Evolutionary conservation across 768 basidiomycete species (phyloP), one percentile per base, ranked within the genome.

Genomic region (Suillus brevipes): DNA sequence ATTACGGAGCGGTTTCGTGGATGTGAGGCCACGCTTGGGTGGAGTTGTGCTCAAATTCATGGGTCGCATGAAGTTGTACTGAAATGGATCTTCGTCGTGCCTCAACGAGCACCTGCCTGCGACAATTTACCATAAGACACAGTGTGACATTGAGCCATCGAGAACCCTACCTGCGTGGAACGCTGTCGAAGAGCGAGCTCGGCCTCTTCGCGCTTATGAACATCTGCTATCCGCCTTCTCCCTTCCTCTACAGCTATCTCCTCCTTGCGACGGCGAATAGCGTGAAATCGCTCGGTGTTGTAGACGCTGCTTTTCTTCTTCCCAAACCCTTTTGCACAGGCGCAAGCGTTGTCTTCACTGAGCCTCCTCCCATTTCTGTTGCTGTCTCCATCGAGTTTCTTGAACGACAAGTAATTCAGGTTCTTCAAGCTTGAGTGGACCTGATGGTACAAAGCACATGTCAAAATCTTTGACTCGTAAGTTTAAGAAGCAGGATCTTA

Each of bases 401-500:
- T 72, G 74, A 60, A 79, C 71, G 65, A 78, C 80, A 49, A 80
- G 81, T 49, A 78, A 80, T 34, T 76, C 73, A 34, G 73, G 75
- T 43, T 83, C 83, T 67, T 84, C 83, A 64, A 79, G 73, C 49
- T 68, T 66, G 63, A 82, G 74, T 1, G 73, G 74, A 20, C 80
- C 80, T 9, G 73, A 70, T 2, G 82, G 81, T 1, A 77, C 68
- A 62, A 82, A 82, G 64, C 72, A 76, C 52, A 73, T 60, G 63
- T 77, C 73, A 50, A 83, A 82, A 68, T 83, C 81, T 65, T 82
- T 81, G 73, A 82, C 81, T 67, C 79, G 81, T 84, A 68, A 89
- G 83, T 25, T 83, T 81, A 59, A 90, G 77, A n/a, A 88, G 80
- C 13, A 90, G 81, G 36, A 86, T 78, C 77, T 86, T 87, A 53